Base-by-base conservation (phyloP, 2,329 filamentous ascomycete genomes). In the Eutypella sp. region DNA sequence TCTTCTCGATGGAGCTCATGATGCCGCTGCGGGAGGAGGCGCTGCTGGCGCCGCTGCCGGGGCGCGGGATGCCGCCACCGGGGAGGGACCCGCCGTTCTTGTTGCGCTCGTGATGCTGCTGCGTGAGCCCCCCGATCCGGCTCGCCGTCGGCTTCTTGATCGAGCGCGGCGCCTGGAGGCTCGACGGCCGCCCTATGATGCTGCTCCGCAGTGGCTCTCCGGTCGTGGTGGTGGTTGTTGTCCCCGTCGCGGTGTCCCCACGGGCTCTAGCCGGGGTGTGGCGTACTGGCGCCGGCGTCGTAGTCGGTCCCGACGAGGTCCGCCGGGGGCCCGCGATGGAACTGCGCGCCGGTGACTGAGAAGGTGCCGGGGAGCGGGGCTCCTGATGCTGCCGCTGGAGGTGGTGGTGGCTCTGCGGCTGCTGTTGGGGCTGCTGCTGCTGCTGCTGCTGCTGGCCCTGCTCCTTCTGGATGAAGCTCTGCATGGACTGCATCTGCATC, bases 1-100 rank as follows among this genome's bases (percentile, higher is more conserved):
- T 95, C 67, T 84, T 82, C 73, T 95, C 89, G 63, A 95, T 93
- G 16, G 86, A 89, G 57, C 78, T 86, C 84, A 95, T 84, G 59
- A 93, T 85, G 46, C 85, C 82, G 60, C 85, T 88, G 57, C 87
- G 67, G 51, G n/a, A n/a, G n/a, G n/a, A n/a, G n/a, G 64, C 29
- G 11, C 29, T 59, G 8, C 69, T 68, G 49, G 69, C 54, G 29
- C 71, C 72, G 51, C 71, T 75, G 49, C 73, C 72, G 13, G 76
- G 77, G 49, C 76, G 67, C 33, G 75, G 71, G 44, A 78, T 57
- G 8, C 70, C 73, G 33, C 68, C 69, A 7, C 70, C 73, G 33
- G 68, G 68, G 4, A 59, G 60, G 25, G 58, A 51, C 15, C 61
- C 62, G 34, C 52, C 65, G 47, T 71, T 73, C 63, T 67, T 72